phyloP scores from a whole-genome alignment of 192 early-diverging fungal species.

The Backusella tuberculispora region DNA sequence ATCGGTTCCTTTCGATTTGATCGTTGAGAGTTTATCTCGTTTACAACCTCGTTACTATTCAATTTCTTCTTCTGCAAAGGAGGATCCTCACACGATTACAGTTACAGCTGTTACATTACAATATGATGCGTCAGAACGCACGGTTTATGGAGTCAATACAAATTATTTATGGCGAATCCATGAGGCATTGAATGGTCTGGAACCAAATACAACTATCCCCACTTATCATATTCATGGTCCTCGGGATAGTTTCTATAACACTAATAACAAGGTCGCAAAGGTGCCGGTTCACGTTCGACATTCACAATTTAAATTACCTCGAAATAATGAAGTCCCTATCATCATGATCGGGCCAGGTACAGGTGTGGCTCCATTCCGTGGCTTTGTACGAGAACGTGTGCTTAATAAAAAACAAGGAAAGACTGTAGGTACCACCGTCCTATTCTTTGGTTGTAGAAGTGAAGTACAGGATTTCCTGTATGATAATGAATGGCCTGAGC shows the following conservation, averaged over 20 bases:
- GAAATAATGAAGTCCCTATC: conserved; percentile 72
- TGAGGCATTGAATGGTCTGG: background rate
- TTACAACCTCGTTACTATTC: conserved; percentile 93
- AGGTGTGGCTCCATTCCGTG: conserved; percentile 97
- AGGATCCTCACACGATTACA: conserved; percentile 69
- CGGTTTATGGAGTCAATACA: conserved; percentile 84
- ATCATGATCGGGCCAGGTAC: conserved; percentile 98
- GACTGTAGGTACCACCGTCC: conserved; percentile 78
- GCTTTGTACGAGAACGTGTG: conserved; percentile 90
- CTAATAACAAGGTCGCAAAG: conserved; percentile 42
- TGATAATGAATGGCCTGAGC: conserved; percentile 71
- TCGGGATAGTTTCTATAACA: conserved; percentile 22
- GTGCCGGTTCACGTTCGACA: conserved; percentile 89
- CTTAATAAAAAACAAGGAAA: conserved; percentile 56
- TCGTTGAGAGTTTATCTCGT: conserved; percentile 81
- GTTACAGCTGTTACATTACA: conserved; percentile 90
- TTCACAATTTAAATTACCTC: conserved; percentile 86
- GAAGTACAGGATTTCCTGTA: conserved; percentile 89
- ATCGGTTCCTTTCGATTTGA: conserved; percentile 74
- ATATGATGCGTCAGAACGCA: conserved; percentile 64
- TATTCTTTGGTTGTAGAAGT: conserved; percentile 95
- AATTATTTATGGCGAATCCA: conserved; percentile 81
- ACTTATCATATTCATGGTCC: conserved; percentile 46
- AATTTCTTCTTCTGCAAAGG: conserved; percentile 86
- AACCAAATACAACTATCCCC: background rate